Conservation (phyloP, 139 green algal genomes). For the Micromonas commoda region DNA sequence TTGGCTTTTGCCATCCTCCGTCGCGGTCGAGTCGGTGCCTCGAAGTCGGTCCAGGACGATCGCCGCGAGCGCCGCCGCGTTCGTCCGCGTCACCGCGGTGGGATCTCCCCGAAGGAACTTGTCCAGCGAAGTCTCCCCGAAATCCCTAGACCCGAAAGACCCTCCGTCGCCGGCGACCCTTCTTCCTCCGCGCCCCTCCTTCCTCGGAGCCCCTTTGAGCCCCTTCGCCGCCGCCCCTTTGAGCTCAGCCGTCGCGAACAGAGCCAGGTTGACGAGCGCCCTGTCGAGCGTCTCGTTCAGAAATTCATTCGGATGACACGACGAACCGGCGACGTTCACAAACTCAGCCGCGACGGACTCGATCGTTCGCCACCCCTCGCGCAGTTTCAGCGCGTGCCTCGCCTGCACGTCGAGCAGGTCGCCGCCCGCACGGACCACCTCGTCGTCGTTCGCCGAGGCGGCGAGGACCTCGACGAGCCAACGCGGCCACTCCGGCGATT, state of each 20-base stretch:
- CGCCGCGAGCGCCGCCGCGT: not conserved
- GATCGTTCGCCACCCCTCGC: not conserved
- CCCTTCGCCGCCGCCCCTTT: too few relatives aligned
- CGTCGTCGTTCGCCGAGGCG: not conserved
- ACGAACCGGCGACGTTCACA: not conserved
- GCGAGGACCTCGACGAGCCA: slow-evolving; percentile 2
- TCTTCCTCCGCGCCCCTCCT: too few relatives aligned
- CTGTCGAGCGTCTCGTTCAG: too few relatives aligned
- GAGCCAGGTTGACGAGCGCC: not conserved
- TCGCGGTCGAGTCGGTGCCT: too few relatives aligned
- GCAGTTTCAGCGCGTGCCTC: not conserved
- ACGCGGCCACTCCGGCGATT: not conserved
- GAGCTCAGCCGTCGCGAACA: not conserved
- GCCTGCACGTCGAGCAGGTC: not conserved
- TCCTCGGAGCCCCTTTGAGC: too few relatives aligned
- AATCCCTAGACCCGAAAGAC: too few relatives aligned
- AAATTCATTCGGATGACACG: too few relatives aligned
- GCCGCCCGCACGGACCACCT: not conserved
- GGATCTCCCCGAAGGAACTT: too few relatives aligned
- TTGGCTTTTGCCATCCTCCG: too few relatives aligned
- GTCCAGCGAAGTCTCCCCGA: too few relatives aligned
- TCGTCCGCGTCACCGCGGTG: not conserved
- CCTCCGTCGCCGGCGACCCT: not conserved
- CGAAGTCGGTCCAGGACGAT: not conserved
- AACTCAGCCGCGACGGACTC: not conserved